phyloP scores from a whole-genome alignment of 176 grass and related monocot genomes.

The Aegilops tauschii region DNA sequence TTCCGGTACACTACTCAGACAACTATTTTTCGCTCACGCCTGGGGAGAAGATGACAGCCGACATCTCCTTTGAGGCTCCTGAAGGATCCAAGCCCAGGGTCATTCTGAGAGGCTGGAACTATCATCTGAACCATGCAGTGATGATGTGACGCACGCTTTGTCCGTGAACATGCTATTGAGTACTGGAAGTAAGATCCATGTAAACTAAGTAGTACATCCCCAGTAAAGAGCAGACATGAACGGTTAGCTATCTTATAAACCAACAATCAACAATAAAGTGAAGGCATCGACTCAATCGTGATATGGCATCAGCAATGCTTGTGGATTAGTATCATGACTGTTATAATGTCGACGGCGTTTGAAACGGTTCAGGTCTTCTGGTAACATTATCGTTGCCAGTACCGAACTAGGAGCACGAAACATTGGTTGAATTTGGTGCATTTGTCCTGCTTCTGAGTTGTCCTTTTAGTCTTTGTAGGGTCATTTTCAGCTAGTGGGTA shows the following conservation, averaged over 20 bases:
- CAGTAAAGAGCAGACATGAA: constrained; percentile 18
- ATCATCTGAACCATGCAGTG: constrained; percentile 45
- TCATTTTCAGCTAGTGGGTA: too few relatives aligned
- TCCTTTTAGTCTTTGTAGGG: too few relatives aligned
- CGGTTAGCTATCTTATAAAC: not conserved
- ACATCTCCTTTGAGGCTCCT: constrained; percentile 71
- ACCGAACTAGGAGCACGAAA: not conserved
- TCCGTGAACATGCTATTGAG: not conserved
- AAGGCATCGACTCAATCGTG: constrained; percentile 3
- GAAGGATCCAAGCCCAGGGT: constrained; percentile 51
- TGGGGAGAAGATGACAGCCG: constrained; percentile 59
- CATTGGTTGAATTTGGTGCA: not conserved
- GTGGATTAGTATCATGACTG: not conserved
- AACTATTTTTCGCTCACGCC: constrained; percentile 84
- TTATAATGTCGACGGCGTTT: not conserved
- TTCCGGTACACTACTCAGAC: constrained; percentile 90
- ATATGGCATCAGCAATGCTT: not conserved
- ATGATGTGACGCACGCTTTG: constrained; percentile 28
- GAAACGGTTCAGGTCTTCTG: not conserved
- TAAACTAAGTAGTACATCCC: constrained; percentile 9
- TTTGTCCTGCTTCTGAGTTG: too few relatives aligned
- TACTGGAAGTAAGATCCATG: constrained; percentile 1
- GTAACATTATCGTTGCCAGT: not conserved
- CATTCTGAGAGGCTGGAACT: constrained; percentile 80
- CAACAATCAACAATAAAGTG: constrained; percentile 17